These are phyloP conservation scores for Bonia amplexicaulis DNA, from an alignment of 176 grass and related monocot genomes.

Conservation along the genomic window DNA sequence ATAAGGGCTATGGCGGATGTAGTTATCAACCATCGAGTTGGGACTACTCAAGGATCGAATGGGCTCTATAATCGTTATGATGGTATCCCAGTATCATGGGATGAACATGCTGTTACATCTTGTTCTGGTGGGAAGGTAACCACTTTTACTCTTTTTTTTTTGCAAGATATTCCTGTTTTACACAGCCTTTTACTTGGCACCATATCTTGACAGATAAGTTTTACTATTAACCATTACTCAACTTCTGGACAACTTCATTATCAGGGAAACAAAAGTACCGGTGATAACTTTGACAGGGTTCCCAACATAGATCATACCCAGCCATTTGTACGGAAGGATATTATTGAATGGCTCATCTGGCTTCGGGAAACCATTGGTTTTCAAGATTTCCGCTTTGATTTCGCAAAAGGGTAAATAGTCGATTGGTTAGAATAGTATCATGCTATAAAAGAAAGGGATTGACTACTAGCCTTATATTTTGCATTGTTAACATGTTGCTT, in stretches of 20 bases:
- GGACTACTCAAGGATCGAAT: constrained; percentile 69
- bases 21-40: constrained; percentile 97
- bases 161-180: background rate
- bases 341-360: constrained; percentile 81
- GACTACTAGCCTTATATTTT: background rate
- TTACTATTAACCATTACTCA: background rate
- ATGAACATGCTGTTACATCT: constrained; percentile 91
- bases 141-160: background rate
- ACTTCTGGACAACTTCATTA: background rate
- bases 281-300: constrained; percentile 77
- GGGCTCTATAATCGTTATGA: constrained; percentile 91
- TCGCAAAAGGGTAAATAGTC: constrained; percentile 84
- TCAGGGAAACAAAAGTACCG: constrained; percentile 70
- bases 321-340: constrained; percentile 89
- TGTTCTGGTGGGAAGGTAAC: constrained; percentile 93
- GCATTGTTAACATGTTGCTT: background rate
- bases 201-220: background rate
- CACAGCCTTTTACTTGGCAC: background rate
- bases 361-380: constrained; percentile 67
- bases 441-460: background rate
- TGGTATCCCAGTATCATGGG: constrained; percentile 86
- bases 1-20: constrained; percentile 91
- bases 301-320: constrained; percentile 97
- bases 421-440: background rate
- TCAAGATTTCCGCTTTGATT: constrained; percentile 98